phyloP scores from a whole-genome alignment of 208 protist genomes.

The Crithidia fasciculata region DNA sequence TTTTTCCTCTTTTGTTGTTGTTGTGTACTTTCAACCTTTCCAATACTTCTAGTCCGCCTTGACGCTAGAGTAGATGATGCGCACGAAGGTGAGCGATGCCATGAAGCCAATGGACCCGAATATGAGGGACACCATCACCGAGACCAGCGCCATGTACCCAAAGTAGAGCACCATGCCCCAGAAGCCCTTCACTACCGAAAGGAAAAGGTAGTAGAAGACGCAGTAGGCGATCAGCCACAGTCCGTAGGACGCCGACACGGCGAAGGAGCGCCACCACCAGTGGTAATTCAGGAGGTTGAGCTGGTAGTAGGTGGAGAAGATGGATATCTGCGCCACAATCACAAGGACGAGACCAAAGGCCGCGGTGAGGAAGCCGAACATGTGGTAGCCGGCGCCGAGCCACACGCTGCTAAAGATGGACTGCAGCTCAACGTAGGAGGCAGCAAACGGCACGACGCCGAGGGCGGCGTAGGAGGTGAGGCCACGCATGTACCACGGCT shows the following conservation, averaged over 20 bases:
- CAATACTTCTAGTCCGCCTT: slow-evolving; percentile 43
- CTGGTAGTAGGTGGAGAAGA: slow-evolving; percentile 96
- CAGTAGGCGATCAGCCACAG: slow-evolving; percentile 93
- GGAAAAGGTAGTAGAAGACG: slow-evolving; percentile 84
- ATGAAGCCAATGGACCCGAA: slow-evolving; percentile 68
- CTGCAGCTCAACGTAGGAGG: slow-evolving; percentile 97
- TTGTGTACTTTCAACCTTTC: not conserved
- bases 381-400: slow-evolving; percentile 93
- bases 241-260: slow-evolving; percentile 76
- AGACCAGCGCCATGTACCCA: slow-evolving; percentile 63
- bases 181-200: slow-evolving; percentile 63
- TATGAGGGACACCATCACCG: slow-evolving; percentile 38
- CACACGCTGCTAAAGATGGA: slow-evolving; percentile 95
- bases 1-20: not conserved
- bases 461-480: slow-evolving; percentile 36
- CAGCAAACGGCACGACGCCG: slow-evolving; percentile 95
- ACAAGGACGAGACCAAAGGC: slow-evolving; percentile 95
- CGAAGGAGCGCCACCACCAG: slow-evolving; percentile 96
- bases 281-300: slow-evolving; percentile 93
- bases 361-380: slow-evolving; percentile 96
- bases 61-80: slow-evolving; percentile 52
- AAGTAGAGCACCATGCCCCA: slow-evolving; percentile 60
- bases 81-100: slow-evolving; percentile 59
- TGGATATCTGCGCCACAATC: slow-evolving; percentile 92
- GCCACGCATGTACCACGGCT: slow-evolving; percentile 74